Evolutionary conservation across 2,329 filamentous ascomycete genomes (phyloP).

Genomic region (Aspergillus oerlinghausenensis): DNA sequence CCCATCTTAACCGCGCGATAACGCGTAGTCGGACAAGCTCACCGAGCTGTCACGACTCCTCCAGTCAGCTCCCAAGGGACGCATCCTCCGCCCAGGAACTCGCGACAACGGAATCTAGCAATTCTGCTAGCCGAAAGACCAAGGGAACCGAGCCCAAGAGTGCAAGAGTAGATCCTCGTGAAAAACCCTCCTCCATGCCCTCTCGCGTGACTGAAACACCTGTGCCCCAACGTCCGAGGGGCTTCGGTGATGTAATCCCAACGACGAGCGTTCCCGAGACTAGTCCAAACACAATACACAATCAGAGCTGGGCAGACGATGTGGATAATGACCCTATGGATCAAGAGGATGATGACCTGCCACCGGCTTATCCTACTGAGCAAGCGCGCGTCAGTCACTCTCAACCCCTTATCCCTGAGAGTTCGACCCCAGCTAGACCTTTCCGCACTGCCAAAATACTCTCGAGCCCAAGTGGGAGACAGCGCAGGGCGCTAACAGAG

Average conservation of each 20-base stretch:
- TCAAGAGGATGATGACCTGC: constrained; percentile 37
- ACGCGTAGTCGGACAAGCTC: constrained; percentile 8
- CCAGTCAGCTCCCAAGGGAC: constrained; percentile 4
- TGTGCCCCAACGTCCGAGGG: constrained; percentile 21
- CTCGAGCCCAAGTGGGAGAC: constrained; percentile 37
- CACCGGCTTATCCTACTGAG: constrained; percentile 23
- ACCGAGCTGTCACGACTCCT: constrained; percentile 5
- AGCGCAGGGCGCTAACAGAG: constrained; percentile 36
- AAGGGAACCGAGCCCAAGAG: constrained; percentile 4
- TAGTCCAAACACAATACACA: constrained; percentile 27
- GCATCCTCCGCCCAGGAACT: constrained; percentile 5
- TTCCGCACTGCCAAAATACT: constrained; percentile 25
- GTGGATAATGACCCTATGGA: constrained; percentile 22
- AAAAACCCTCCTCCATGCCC: constrained; percentile 35
- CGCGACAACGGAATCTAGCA: constrained; percentile 13
- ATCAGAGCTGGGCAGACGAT: constrained; percentile 19
- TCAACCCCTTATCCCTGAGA: constrained; percentile 17
- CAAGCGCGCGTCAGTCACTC: constrained; percentile 16
- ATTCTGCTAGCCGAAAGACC: constrained; percentile 6
- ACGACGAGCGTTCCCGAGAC: constrained; percentile 38
- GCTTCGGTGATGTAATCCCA: constrained; percentile 22
- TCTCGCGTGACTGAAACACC: constrained; percentile 40
- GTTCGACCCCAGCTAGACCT: constrained; percentile 24
- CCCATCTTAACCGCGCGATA: constrained; percentile 1
- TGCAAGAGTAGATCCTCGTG: constrained; percentile 11